phyloP scores from a whole-genome alignment of 2,329 filamentous ascomycete species.

The Rutstroemia sp. region DNA sequence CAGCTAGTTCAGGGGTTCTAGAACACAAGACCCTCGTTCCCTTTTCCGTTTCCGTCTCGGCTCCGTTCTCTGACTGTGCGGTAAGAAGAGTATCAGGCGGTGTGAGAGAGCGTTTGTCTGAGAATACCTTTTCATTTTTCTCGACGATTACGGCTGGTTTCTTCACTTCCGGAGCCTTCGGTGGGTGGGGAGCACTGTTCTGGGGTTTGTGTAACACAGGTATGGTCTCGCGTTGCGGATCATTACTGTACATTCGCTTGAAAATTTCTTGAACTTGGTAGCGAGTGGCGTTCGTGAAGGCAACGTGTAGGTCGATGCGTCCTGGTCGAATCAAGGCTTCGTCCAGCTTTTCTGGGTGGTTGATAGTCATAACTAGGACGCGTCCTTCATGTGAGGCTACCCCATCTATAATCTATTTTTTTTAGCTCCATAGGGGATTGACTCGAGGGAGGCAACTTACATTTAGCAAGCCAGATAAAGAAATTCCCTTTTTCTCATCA shows the following conservation, averaged over 20 bases:
- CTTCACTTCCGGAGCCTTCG: background rate
- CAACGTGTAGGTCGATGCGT: slow-evolving; percentile 62
- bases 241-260: slow-evolving; percentile 49
- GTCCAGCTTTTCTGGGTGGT: slow-evolving; percentile 66
- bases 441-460: slow-evolving; percentile 12
- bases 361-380: slow-evolving; percentile 77
- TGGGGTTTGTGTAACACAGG: background rate
- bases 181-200: background rate
- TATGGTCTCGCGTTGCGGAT: slow-evolving; percentile 16
- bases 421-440: background rate
- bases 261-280: slow-evolving; percentile 51
- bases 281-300: slow-evolving; percentile 51
- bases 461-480: slow-evolving; percentile 72
- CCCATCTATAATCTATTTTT: slow-evolving; percentile 30
- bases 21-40: background rate
- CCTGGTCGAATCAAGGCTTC: slow-evolving; percentile 67
- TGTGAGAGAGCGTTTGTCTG: slow-evolving; percentile 6
- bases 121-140: background rate
- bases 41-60: background rate
- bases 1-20: background rate
- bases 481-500: slow-evolving; percentile 42
- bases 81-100: slow-evolving; percentile 16
- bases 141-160: background rate
- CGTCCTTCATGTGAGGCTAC: slow-evolving; percentile 73
- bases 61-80: background rate